Base-by-base conservation (phyloP, 2,329 filamentous ascomycete species). In the Botrytis squamosa region DNA sequence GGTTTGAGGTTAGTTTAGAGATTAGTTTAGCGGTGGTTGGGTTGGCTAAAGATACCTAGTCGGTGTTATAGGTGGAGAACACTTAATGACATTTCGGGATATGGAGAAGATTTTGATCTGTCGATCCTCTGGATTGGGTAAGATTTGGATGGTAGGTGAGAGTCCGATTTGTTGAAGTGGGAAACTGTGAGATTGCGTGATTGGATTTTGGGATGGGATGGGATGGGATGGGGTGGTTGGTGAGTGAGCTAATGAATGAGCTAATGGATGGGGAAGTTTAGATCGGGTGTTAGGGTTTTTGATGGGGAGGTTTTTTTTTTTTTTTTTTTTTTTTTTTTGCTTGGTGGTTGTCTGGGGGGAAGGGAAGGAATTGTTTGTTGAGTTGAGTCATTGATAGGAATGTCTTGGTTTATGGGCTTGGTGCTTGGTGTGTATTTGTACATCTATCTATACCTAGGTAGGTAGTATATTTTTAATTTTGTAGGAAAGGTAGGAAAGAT, bases 51-150 rank as follows among this genome's bases (percentile, higher is more conserved):
- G 33, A 33, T 29, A 29, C 1, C 29, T 29, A 0, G 14, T 4
- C 10, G 10, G 22, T n/a, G 22, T 14, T 12, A 6, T 1, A 12
- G 0, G 49, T n/a, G 0, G 4, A 52, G 25, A 2, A 14, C n/a
- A 52, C 22, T 52, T 12, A n/a, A n/a, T n/a, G n/a, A 3, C 4
- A n/a, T 5, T 12, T 52, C 4, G 25, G 1, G 22, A 14, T 12
- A 52, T 14, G 9, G 0, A 52, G 22, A 52, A 52, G 10, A 5
- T 4, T 52, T 5, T 0, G 5, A 14, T 6, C 10, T 14, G 49
- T 52, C 49, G 49, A 52, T 52, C 49, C 2, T 25, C 14, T n/a
- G 25, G 0, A 14, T 2, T 14, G 4, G 49, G 49, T 52, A 3
- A 0, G 1, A n/a, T 33, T 33, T 33, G 33, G 33, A 33, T 33